Evolutionary conservation across 169 alveolate genomes (phyloP).

Genomic region (Neospora caninum): DNA sequence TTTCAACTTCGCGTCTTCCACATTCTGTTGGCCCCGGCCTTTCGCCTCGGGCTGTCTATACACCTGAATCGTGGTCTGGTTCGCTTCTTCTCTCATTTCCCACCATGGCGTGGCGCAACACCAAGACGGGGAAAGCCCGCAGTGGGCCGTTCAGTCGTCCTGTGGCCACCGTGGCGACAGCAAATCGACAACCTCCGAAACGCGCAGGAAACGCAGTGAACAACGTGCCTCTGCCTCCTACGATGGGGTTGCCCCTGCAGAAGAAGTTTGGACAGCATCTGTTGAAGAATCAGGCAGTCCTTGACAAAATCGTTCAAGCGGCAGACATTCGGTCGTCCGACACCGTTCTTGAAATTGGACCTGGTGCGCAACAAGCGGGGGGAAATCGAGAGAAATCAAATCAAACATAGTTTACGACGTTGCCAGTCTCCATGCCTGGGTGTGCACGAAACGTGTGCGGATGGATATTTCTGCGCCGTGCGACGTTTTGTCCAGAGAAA

Average conservation of each 20-base stretch:
- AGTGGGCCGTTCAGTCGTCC: not conserved
- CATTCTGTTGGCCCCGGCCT: not conserved
- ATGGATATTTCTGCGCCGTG: too few relatives aligned
- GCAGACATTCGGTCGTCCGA: conserved; percentile 97
- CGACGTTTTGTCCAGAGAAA: too few relatives aligned
- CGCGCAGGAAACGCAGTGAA: not conserved
- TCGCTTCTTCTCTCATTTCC: not conserved
- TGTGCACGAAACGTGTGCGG: too few relatives aligned
- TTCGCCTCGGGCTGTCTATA: not conserved
- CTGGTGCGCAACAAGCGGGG: conserved; percentile 81
- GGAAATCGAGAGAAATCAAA: too few relatives aligned
- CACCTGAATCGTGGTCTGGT: not conserved
- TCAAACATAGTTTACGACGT: too few relatives aligned
- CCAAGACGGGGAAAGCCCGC: not conserved
- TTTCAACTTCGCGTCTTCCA: not conserved
- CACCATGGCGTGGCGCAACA: not conserved
- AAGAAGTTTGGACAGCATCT: conserved; percentile 97
- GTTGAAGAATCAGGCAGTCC: conserved; percentile 97
- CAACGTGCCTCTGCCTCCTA: not conserved
- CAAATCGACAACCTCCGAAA: not conserved
- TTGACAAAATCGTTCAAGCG: conserved; percentile 94
- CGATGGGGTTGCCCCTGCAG: conserved; percentile 45
- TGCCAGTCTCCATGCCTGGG: too few relatives aligned
- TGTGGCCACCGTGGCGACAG: not conserved
- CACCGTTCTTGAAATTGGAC: conserved; percentile 98